Conservation (phyloP, 2,329 filamentous ascomycete genomes). For the Hypomyces perniciosus region DNA sequence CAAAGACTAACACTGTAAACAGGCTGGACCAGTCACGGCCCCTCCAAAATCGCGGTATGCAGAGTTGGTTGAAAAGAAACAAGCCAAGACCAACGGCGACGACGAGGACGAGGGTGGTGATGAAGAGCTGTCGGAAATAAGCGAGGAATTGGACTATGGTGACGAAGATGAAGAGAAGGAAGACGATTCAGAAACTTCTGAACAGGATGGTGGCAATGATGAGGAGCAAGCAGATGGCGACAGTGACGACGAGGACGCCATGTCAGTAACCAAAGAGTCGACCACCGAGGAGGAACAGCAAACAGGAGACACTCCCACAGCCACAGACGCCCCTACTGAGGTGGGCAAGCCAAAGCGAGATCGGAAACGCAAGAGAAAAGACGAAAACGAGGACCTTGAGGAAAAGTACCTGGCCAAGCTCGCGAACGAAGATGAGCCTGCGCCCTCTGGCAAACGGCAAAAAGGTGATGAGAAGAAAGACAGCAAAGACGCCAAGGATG, state of each 20-base stretch:
- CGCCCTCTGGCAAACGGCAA: constrained; percentile 49
- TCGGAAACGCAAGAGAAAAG: constrained; percentile 60
- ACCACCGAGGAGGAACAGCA: constrained; percentile 34
- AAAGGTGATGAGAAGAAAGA: constrained; percentile 26
- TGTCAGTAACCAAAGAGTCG: constrained; percentile 25
- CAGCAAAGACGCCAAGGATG: constrained; percentile 40
- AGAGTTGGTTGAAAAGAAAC: constrained; percentile 27
- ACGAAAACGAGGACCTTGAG: constrained; percentile 65
- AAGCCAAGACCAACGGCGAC: constrained; percentile 25
- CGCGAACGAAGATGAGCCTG: constrained; percentile 52
- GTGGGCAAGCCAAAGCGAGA: constrained; percentile 37
- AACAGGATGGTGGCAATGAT: constrained; percentile 19
- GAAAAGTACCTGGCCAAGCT: constrained; percentile 63
- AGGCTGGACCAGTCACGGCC: constrained; percentile 48
- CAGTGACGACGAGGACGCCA: constrained; percentile 16
- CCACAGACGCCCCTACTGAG: constrained; percentile 29
- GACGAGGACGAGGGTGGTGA: constrained; percentile 26
- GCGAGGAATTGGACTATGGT: constrained; percentile 28
- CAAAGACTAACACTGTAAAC: constrained; percentile 4
- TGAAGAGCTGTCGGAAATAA: constrained; percentile 28
- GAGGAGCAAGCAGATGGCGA: constrained; percentile 20
- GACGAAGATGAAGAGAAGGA: constrained; percentile 24
- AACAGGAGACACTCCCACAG: constrained; percentile 31
- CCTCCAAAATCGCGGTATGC: constrained; percentile 42
- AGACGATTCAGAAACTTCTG: constrained; percentile 22